phyloP scores from a whole-genome alignment of 2,329 filamentous ascomycete genomes.

The Fusarium proliferatum region DNA sequence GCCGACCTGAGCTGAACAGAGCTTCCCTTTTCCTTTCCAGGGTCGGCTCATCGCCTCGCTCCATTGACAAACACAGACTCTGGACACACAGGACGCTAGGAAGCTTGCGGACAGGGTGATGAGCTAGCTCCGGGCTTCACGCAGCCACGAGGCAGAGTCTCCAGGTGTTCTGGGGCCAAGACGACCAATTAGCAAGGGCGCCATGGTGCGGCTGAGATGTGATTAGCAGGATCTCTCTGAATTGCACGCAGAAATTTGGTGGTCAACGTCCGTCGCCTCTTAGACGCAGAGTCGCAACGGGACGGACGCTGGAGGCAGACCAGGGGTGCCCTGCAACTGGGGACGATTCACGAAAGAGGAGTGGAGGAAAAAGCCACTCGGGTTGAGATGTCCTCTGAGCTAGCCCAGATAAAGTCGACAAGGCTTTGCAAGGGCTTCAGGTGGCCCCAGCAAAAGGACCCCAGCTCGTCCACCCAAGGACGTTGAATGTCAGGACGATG shows the following conservation, averaged over 20 bases:
- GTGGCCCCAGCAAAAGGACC: conserved; percentile 18
- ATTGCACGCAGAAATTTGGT: conserved; percentile 18
- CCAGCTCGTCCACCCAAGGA: conserved; percentile 4
- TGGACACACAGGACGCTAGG: conserved; percentile 31
- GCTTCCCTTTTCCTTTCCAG: conserved; percentile 8
- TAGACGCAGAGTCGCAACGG: conserved; percentile 10
- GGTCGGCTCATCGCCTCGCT: conserved; percentile 30
- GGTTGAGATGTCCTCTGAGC: not conserved
- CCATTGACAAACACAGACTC: conserved; percentile 16
- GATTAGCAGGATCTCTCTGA: conserved; percentile 21
- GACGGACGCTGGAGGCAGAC: not conserved
- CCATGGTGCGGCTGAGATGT: conserved; percentile 41
- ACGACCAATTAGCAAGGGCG: conserved; percentile 29
- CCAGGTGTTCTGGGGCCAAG: not conserved
- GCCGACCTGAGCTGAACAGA: conserved; percentile 18
- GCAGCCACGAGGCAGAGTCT: conserved; percentile 40
- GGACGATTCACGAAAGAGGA: conserved; percentile 11
- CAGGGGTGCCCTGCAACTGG: conserved; percentile 19
- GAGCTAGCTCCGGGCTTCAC: conserved; percentile 21
- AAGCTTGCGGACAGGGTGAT: conserved; percentile 30
- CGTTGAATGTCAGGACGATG: conserved; percentile 5
- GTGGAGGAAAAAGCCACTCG: conserved; percentile 22
- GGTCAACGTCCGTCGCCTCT: conserved; percentile 22
- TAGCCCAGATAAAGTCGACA: conserved; percentile 21
- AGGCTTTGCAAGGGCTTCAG: conserved; percentile 27